These are phyloP conservation scores for Myriangium duriaei DNA, from an alignment of 2,329 filamentous ascomycete species.

Conservation along the genomic window DNA sequence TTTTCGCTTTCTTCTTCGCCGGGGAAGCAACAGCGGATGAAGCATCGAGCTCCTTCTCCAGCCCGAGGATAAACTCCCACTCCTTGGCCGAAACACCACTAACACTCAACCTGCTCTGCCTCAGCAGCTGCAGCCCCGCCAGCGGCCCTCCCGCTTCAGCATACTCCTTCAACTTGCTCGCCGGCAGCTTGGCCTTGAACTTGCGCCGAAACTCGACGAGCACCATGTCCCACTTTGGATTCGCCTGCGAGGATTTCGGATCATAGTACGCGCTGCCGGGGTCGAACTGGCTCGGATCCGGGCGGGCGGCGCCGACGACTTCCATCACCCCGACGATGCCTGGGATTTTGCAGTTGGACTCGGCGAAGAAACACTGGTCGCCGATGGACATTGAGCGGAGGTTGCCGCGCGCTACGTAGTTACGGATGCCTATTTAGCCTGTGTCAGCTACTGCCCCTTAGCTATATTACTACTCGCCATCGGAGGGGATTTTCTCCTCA, in stretches of 20 bases:
- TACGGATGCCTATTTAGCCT: slow-evolving; percentile 30
- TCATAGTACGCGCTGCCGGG: slow-evolving; percentile 72
- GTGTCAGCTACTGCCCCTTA: background rate
- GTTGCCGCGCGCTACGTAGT: slow-evolving; percentile 62
- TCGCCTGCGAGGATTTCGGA: slow-evolving; percentile 46
- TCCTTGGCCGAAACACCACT: slow-evolving; percentile 51
- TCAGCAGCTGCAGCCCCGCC: slow-evolving; percentile 62
- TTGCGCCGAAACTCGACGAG: slow-evolving; percentile 80
- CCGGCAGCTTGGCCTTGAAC: slow-evolving; percentile 53
- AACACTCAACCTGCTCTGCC: slow-evolving; percentile 71
- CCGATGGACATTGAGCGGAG: slow-evolving; percentile 83
- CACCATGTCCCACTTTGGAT: slow-evolving; percentile 77
- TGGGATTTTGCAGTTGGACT: slow-evolving; percentile 82
- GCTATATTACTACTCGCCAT: background rate
- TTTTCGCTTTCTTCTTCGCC: slow-evolving; percentile 1
- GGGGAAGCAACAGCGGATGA: slow-evolving; percentile 1
- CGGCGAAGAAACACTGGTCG: slow-evolving; percentile 93
- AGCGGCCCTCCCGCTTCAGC: slow-evolving; percentile 42
- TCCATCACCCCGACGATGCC: slow-evolving; percentile 57
- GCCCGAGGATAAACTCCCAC: slow-evolving; percentile 49
- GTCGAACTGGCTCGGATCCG: slow-evolving; percentile 65
- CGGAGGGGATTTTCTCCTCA: background rate
- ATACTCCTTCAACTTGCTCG: slow-evolving; percentile 57
- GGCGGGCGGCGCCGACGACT: slow-evolving; percentile 69
- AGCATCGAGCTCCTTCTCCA: slow-evolving; percentile 18